Conservation (phyloP, 257 asterid genomes). For the Solanum commersonii region DNA sequence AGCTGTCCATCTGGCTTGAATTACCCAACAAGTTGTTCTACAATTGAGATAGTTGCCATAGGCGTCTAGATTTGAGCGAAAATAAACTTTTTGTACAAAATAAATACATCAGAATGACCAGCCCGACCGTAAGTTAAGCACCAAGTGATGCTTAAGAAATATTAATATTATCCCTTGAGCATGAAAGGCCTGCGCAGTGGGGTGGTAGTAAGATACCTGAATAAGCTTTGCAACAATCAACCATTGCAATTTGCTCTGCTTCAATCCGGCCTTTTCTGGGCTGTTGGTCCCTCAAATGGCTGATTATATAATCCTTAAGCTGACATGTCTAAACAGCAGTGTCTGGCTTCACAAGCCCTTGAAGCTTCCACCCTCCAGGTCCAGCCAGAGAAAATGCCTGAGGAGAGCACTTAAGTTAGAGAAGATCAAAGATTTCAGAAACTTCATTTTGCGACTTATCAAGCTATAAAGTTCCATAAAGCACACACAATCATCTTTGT, state of each 20-base stretch:
- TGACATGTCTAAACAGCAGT: slow-evolving; percentile 9
- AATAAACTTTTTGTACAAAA: background rate
- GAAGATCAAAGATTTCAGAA: slow-evolving; percentile 11
- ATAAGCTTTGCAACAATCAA: background rate
- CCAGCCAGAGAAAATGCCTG: slow-evolving; percentile 91
- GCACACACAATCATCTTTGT: background rate
- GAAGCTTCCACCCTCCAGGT: slow-evolving; percentile 91
- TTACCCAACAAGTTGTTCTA: background rate
- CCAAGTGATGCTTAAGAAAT: background rate
- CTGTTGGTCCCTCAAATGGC: background rate
- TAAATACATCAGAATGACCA: background rate
- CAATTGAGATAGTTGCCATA: background rate
- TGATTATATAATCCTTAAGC: background rate
- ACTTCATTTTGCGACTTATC: background rate
- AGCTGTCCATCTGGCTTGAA: background rate
- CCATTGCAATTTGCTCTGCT: background rate
- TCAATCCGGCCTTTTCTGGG: background rate
- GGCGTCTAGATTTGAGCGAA: background rate
- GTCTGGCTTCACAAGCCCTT: slow-evolving; percentile 65
- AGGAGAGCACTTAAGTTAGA: background rate
- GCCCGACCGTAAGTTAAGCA: background rate
- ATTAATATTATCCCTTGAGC: background rate
- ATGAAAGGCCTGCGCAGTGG: background rate
- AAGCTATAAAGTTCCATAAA: background rate
- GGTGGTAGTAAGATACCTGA: background rate